phyloP scores from a whole-genome alignment of 139 green algal genomes.

The Nannochloris sp. region DNA sequence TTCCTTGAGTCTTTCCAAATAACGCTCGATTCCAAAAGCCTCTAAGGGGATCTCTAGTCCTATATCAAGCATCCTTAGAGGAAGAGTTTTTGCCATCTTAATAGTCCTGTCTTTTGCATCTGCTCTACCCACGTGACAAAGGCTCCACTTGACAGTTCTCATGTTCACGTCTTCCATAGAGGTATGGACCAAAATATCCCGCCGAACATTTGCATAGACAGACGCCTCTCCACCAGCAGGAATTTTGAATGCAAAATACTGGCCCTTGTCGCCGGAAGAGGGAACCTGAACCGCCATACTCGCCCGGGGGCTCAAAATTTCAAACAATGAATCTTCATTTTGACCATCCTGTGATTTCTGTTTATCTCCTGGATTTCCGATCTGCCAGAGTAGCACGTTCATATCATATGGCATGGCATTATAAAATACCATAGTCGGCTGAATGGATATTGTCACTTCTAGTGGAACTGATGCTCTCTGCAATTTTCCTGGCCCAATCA shows the following conservation, averaged over 20 bases:
- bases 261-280: constrained; percentile 1
- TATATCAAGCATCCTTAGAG: constrained; percentile 26
- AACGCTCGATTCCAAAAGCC: constrained; percentile 5
- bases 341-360: not conserved
- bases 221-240: constrained; percentile 24
- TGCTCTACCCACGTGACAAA: constrained; percentile 4
- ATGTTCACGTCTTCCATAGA: constrained; percentile 44
- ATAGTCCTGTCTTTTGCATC: constrained; percentile 4
- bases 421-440: constrained; percentile 54
- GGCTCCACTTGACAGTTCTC: constrained; percentile 30
- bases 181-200: constrained; percentile 44
- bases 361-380: not conserved
- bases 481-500: constrained; percentile 38
- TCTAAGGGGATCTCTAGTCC: constrained; percentile 23
- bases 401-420: constrained; percentile 70
- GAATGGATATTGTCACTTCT: constrained; percentile 57
- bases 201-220: constrained; percentile 46
- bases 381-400: constrained; percentile 46
- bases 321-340: constrained; percentile 2
- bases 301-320: not conserved
- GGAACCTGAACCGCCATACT: not conserved
- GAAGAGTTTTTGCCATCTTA: constrained; percentile 29
- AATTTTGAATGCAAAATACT: constrained; percentile 18
- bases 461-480: constrained; percentile 39
- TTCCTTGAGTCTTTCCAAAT: constrained; percentile 32